Evolutionary conservation across 2,329 filamentous ascomycete genomes (phyloP).

Genomic region (Coniochaeta prunicola): DNA sequence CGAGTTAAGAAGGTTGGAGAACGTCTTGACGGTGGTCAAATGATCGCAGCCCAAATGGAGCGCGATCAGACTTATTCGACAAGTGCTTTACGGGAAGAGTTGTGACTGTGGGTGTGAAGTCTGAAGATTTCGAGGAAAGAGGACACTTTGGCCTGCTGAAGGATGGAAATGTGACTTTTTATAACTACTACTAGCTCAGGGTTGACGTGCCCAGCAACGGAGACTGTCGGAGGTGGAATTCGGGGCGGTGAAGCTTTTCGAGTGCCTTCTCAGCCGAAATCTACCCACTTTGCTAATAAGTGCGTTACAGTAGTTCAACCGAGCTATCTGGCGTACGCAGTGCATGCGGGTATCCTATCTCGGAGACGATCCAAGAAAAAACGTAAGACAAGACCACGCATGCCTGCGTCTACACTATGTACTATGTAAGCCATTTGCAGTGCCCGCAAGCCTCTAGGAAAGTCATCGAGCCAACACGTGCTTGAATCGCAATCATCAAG

Average conservation of each 20-base stretch:
- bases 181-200: background rate
- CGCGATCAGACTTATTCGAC: conserved; percentile 39
- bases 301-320: background rate
- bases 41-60: conserved; percentile 53
- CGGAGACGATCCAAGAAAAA: background rate
- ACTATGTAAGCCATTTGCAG: too few relatives aligned
- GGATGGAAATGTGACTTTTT: background rate
- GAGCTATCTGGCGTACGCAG: background rate
- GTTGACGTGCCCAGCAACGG: background rate
- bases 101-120: background rate
- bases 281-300: background rate
- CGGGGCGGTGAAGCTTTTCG: conserved; percentile 1
- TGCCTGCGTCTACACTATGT: background rate
- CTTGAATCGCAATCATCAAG: background rate
- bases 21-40: conserved; percentile 76
- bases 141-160: background rate
- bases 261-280: background rate
- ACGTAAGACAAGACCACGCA: background rate
- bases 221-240: background rate
- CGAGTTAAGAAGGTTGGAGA: conserved; percentile 98
- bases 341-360: background rate
- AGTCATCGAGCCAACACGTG: background rate
- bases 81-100: conserved; percentile 4
- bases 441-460: background rate
- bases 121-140: background rate